These are phyloP conservation scores for Agastache rugosa DNA, from an alignment of 257 asterid species.

Conservation along the genomic window DNA sequence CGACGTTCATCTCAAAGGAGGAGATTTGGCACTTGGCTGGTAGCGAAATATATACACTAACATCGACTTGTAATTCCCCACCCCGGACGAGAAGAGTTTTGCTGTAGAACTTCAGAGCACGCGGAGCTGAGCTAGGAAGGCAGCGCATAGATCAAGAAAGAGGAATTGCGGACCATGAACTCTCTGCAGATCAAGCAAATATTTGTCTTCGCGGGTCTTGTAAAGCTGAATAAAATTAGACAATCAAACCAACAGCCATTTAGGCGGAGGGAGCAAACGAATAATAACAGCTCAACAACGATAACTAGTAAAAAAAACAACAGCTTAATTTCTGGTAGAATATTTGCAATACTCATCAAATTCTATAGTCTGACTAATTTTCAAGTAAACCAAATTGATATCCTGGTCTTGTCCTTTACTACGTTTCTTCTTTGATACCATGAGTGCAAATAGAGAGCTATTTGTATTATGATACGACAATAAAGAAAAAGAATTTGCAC, in stretches of 20 bases:
- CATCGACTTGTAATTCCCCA: constrained; percentile 27
- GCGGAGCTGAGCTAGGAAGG: constrained; percentile 90
- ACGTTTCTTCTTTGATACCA: background rate
- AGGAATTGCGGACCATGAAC: constrained; percentile 90
- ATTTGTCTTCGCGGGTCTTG: constrained; percentile 92
- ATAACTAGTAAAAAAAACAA: background rate
- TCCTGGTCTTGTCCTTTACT: no score
- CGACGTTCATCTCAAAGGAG: constrained; percentile 47
- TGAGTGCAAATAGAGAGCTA: background rate
- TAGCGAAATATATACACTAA: constrained; percentile 51
- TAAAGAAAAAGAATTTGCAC: background rate
- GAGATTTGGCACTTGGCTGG: constrained; percentile 39
- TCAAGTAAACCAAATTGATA: background rate
- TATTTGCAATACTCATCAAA: background rate
- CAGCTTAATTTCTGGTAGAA: background rate
- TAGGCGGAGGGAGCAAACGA: background rate
- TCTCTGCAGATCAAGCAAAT: constrained; percentile 91
- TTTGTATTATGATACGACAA: background rate
- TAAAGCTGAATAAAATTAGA: constrained; percentile 63
- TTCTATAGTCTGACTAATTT: background rate
- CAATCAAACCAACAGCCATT: constrained; percentile 7
- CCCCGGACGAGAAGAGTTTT: constrained; percentile 25
- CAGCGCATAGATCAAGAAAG: constrained; percentile 92
- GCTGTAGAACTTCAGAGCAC: constrained; percentile 58
- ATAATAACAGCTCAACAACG: background rate